These are phyloP conservation scores for Trichoderma cornu-damae DNA, from an alignment of 2,329 filamentous ascomycete genomes.

Conservation along the genomic window DNA sequence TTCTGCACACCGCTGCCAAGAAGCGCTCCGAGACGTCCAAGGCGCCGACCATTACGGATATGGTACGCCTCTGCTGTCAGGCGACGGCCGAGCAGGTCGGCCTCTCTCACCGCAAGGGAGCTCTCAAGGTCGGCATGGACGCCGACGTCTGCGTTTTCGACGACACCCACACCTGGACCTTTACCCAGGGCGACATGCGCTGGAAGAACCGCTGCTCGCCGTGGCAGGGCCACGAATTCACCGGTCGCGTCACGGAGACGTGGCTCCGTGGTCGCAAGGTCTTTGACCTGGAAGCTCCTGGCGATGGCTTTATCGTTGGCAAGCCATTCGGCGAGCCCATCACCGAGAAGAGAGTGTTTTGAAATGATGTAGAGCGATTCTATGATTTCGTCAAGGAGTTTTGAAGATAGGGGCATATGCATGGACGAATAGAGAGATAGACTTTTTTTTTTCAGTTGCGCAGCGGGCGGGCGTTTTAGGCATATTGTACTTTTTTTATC, in stretches of 20 bases:
- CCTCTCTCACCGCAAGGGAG: slow-evolving; percentile 72
- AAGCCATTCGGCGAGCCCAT: slow-evolving; percentile 52
- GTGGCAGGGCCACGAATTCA: slow-evolving; percentile 76
- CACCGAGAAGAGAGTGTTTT: slow-evolving; percentile 52
- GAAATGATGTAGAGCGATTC: slow-evolving; percentile 1
- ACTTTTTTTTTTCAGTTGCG: background rate
- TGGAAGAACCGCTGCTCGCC: slow-evolving; percentile 92
- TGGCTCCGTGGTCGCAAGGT: slow-evolving; percentile 74
- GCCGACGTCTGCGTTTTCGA: slow-evolving; percentile 91
- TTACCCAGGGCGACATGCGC: slow-evolving; percentile 73
- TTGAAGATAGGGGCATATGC: background rate
- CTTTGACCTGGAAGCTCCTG: slow-evolving; percentile 58
- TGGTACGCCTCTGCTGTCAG: slow-evolving; percentile 77
- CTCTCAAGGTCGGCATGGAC: slow-evolving; percentile 71
- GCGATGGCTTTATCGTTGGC: slow-evolving; percentile 47
- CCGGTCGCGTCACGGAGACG: slow-evolving; percentile 75
- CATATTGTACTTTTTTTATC: background rate
- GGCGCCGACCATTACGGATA: slow-evolving; percentile 60
- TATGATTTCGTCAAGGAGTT: slow-evolving; percentile 4
- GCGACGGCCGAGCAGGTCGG: slow-evolving; percentile 89
- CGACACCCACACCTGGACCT: slow-evolving; percentile 70
- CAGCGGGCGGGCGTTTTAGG: slow-evolving; percentile 6
- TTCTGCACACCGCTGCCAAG: slow-evolving; percentile 74
- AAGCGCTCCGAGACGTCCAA: slow-evolving; percentile 50
- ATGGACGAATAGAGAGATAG: slow-evolving; percentile 6